A percentile compares a stretch with the other conserved stretches of the same genome.
Conservation (phyloP, 2,329 filamentous ascomycete species). For the Alternaria sp. region DNA sequence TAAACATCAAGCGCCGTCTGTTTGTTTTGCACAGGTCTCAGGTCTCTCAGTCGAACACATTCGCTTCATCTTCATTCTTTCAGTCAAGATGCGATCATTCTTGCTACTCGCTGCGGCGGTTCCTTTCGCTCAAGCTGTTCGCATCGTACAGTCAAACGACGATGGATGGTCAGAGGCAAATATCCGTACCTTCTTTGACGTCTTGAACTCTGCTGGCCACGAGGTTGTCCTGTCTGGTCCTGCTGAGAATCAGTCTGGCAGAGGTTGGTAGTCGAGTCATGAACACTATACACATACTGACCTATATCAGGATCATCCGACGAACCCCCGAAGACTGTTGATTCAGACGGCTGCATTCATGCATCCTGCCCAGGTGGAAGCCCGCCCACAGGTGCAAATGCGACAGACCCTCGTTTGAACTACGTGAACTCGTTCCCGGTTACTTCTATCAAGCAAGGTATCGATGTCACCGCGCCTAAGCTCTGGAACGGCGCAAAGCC, state of each 20-base stretch:
- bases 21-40: not conserved
- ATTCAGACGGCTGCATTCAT: slow-evolving; percentile 63
- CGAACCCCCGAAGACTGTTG: slow-evolving; percentile 58
- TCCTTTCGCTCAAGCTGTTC: slow-evolving; percentile 39
- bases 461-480: slow-evolving; percentile 63
- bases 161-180: slow-evolving; percentile 79
- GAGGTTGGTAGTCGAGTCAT: slow-evolving; percentile 52
- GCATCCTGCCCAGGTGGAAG: slow-evolving; percentile 67
- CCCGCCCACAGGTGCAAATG: slow-evolving; percentile 65
- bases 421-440: slow-evolving; percentile 76
- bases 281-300: slow-evolving; percentile 10
- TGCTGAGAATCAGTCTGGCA: slow-evolving; percentile 71
- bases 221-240: slow-evolving; percentile 71
- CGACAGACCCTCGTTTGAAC: slow-evolving; percentile 66
- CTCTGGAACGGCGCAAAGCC: slow-evolving; percentile 62
- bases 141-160: slow-evolving; percentile 69
- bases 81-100: slow-evolving; percentile 35
- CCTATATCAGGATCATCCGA: slow-evolving; percentile 61
- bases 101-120: slow-evolving; percentile 36
- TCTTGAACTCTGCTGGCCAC: slow-evolving; percentile 64
- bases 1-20: slow-evolving; percentile 10
- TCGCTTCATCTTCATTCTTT: slow-evolving; percentile 47
- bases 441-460: slow-evolving; percentile 69
- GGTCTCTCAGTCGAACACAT: slow-evolving; percentile 1
- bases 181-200: slow-evolving; percentile 66